Conservation (phyloP, 1,139 yeast species). For the Saccharomyces pastorianus region DNA sequence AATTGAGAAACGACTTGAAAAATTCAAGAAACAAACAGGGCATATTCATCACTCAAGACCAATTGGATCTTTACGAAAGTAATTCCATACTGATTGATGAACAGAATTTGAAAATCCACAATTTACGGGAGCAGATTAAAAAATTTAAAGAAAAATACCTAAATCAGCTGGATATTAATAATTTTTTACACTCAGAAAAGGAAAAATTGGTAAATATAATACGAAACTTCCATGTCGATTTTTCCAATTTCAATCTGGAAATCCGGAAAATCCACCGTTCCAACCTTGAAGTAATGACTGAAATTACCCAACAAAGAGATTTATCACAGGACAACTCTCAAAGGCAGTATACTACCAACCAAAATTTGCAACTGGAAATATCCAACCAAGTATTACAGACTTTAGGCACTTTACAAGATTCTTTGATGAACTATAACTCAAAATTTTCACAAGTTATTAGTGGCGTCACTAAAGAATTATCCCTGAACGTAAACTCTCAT, state of each 20-base stretch:
- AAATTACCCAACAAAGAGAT: slow-evolving; percentile 13
- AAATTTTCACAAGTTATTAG: slow-evolving; percentile 2
- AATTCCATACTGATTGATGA: slow-evolving; percentile 40
- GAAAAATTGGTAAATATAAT: slow-evolving; percentile 24
- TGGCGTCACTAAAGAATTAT: not conserved
- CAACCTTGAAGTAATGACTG: slow-evolving; percentile 14
- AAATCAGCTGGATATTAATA: slow-evolving; percentile 22
- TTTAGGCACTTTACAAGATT: not conserved
- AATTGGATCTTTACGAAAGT: slow-evolving; percentile 36
- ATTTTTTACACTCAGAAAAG: slow-evolving; percentile 27
- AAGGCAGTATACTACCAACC: not conserved
- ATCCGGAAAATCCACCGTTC: slow-evolving; percentile 19
- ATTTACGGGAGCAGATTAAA: slow-evolving; percentile 39
- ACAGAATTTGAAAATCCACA: slow-evolving; percentile 39
- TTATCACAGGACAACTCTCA: slow-evolving; percentile 7
- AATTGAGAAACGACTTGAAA: slow-evolving; percentile 52
- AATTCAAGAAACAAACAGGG: slow-evolving; percentile 62
- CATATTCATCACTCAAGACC: slow-evolving; percentile 50
- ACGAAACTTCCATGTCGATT: slow-evolving; percentile 15
- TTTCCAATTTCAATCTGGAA: slow-evolving; percentile 16
- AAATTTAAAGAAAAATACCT: slow-evolving; percentile 30
- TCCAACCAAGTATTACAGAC: not conserved
- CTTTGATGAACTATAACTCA: slow-evolving; percentile 8
- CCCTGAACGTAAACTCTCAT: not conserved
- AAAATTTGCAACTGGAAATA: not conserved